Percentiles rank a stretch among this genome's conserved stretches.
phyloP scores from a whole-genome alignment of 495 filamentous ascomycete species.

The Penicillium coprophilum region DNA sequence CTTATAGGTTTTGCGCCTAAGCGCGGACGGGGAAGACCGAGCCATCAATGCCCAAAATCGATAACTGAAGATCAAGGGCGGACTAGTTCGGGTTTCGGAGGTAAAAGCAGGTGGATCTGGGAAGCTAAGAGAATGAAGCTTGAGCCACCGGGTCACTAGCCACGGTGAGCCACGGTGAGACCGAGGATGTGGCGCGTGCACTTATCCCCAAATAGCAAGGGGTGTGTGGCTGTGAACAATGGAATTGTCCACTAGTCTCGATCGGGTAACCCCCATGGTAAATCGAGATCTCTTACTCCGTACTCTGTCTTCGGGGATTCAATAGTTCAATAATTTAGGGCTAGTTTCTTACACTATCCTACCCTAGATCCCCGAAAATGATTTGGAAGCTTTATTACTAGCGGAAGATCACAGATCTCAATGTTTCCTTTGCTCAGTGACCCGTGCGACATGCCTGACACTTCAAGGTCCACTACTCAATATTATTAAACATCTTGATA shows the following conservation, averaged over 20 bases:
- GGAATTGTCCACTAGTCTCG: constrained; percentile 12
- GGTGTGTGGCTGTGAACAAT: constrained; percentile 27
- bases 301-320: no score
- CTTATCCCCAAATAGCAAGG: constrained; percentile 21
- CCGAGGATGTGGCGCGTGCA: constrained; percentile 29
- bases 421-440: not conserved
- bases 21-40: constrained; percentile 25
- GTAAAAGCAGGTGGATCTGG: constrained; percentile 19
- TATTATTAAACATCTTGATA: constrained; percentile 4
- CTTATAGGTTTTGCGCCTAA: constrained; percentile 23
- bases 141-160: constrained; percentile 29
- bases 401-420: constrained; percentile 6
- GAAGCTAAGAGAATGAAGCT: constrained; percentile 26
- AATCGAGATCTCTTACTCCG: constrained; percentile 9
- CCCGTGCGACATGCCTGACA: constrained; percentile 22
- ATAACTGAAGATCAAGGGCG: constrained; percentile 37
- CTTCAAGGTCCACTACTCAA: constrained; percentile 1
- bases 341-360: constrained; percentile 14
- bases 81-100: constrained; percentile 30
- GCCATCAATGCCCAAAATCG: constrained; percentile 19
- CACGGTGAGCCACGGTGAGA: constrained; percentile 26
- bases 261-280: constrained; percentile 3
- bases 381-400: constrained; percentile 22
- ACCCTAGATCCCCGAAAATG: constrained; percentile 8
- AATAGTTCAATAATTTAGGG: constrained; percentile 22